phyloP scores from a whole-genome alignment of 768 basidiomycete genomes.

The Trametopsis cervina region DNA sequence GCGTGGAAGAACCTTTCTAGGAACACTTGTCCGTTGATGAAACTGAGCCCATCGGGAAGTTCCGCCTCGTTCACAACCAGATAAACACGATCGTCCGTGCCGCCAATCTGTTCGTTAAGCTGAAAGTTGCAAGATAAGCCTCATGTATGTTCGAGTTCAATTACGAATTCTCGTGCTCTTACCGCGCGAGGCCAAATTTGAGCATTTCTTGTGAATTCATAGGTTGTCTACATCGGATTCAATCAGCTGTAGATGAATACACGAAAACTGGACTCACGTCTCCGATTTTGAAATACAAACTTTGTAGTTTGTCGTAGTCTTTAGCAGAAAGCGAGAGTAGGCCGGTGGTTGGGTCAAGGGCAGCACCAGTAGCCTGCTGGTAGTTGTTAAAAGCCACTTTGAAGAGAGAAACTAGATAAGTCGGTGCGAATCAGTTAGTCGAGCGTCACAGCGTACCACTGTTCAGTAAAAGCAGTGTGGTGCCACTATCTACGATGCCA shows the following conservation, averaged over 20 bases:
- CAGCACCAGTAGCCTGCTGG: slow-evolving; percentile 40
- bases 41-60: slow-evolving; percentile 24
- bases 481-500: slow-evolving; percentile 35
- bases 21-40: slow-evolving; percentile 30
- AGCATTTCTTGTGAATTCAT: slow-evolving; percentile 52
- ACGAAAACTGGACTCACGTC: neutral
- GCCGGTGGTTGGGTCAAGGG: slow-evolving; percentile 42
- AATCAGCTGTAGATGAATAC: neutral
- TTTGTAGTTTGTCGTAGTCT: slow-evolving; percentile 40
- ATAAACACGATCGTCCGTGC: slow-evolving; percentile 19
- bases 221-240: slow-evolving; percentile 25
- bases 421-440: no score
- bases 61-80: slow-evolving; percentile 24
- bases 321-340: slow-evolving; percentile 40
- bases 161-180: slow-evolving; percentile 37
- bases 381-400: slow-evolving; percentile 49
- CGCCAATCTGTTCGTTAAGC: slow-evolving; percentile 26
- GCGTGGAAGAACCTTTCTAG: slow-evolving; percentile 32
- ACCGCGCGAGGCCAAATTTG: slow-evolving; percentile 50
- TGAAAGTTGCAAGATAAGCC: slow-evolving; percentile 5
- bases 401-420: slow-evolving; percentile 31
- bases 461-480: slow-evolving; percentile 27
- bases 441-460: slow-evolving; percentile 15
- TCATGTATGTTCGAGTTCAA: slow-evolving; percentile 23
- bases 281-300: slow-evolving; percentile 43